Evolutionary conservation across 345 rosid species (phyloP).

Genomic region (Linum trigynum): DNA sequence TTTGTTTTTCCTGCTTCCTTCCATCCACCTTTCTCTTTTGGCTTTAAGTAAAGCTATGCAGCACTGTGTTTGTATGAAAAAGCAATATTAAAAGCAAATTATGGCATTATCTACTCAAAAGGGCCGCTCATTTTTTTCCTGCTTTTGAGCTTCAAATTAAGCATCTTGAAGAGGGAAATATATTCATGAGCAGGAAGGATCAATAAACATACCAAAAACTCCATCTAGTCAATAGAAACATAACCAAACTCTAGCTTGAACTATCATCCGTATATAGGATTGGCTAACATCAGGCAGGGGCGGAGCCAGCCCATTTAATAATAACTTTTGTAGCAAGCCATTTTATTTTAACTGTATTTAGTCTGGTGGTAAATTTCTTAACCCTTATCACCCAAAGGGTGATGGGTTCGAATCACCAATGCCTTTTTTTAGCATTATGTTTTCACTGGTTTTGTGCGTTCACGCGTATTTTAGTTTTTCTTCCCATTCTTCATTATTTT

Average conservation of each 20-base stretch:
- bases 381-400: no score
- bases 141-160: conserved; percentile 46
- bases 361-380: no score
- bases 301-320: no score
- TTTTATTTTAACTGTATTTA: no score
- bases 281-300: no score
- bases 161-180: conserved; percentile 42
- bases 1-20: conserved; percentile 3
- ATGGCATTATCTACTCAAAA: conserved; percentile 72
- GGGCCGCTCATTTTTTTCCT: conserved; percentile 36
- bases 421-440: no score
- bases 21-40: conserved; percentile 20
- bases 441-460: no score
- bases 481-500: no score
- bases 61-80: conserved; percentile 26
- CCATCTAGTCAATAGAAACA: background rate
- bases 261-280: background rate
- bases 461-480: no score
- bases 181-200: conserved; percentile 14
- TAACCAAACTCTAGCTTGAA: background rate
- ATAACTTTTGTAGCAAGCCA: no score
- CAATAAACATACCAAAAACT: background rate
- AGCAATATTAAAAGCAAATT: conserved; percentile 44
- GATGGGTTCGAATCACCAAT: no score
- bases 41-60: conserved; percentile 31